phyloP scores from a whole-genome alignment of 441 rosid genomes.

The Adansonia rubrostipa region DNA sequence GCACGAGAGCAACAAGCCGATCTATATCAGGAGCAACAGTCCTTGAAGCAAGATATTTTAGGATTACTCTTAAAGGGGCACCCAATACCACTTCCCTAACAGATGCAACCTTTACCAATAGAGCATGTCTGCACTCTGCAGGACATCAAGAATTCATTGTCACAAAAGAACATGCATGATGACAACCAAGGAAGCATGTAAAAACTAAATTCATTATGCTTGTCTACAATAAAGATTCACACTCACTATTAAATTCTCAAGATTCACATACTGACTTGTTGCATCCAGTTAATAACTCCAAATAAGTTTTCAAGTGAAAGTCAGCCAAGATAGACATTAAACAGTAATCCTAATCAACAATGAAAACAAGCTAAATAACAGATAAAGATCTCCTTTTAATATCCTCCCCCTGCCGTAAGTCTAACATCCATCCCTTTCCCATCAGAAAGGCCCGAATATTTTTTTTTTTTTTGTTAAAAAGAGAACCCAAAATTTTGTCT shows the following conservation, averaged over 20 bases:
- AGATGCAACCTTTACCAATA: constrained; percentile 83
- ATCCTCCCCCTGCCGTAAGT: constrained; percentile 2
- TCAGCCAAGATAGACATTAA: background rate
- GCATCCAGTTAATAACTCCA: background rate
- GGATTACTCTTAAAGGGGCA: constrained; percentile 77
- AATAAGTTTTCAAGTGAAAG: background rate
- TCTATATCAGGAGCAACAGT: constrained; percentile 61
- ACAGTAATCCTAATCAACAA: constrained; percentile 11
- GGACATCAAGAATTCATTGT: constrained; percentile 27
- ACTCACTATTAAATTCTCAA: background rate
- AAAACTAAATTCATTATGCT: background rate
- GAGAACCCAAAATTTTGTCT: background rate
- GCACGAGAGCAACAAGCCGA: constrained; percentile 80
- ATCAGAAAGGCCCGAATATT: constrained; percentile 3
- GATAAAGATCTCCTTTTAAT: background rate
- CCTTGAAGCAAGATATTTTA: constrained; percentile 78
- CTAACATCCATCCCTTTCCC: background rate
- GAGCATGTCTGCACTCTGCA: constrained; percentile 62
- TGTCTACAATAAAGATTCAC: background rate
- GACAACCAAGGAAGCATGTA: constrained; percentile 9
- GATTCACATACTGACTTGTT: background rate
- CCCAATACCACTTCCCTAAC: constrained; percentile 90
- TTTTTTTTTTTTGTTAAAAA: background rate
- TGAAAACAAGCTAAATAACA: constrained; percentile 11
- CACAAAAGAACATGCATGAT: constrained; percentile 19